Evolutionary conservation across 2,329 filamentous ascomycete genomes (phyloP).

Genomic region (Macrophomina pseudophaseolina): DNA sequence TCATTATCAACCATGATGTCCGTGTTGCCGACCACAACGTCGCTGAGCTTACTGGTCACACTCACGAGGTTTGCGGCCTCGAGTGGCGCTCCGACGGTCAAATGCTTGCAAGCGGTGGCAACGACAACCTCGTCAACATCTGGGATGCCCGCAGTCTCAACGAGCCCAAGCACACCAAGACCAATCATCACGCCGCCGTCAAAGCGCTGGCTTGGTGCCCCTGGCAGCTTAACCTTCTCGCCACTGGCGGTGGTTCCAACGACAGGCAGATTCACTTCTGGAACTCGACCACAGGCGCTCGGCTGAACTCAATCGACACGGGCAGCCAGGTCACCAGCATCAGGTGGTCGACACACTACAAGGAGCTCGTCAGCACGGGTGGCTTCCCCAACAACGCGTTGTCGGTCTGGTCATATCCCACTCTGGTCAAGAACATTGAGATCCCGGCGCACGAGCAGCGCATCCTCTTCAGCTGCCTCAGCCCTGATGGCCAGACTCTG

Average conservation of each 20-base stretch:
- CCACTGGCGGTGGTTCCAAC: slow-evolving; percentile 93
- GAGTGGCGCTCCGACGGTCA: slow-evolving; percentile 97
- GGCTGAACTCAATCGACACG: slow-evolving; percentile 98
- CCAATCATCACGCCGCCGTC: slow-evolving; percentile 98
- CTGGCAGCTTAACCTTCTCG: slow-evolving; percentile 96
- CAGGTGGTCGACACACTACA: slow-evolving; percentile 95
- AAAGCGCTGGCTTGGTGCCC: slow-evolving; percentile 99
- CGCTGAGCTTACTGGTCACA: slow-evolving; percentile 95
- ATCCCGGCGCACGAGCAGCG: slow-evolving; percentile 97
- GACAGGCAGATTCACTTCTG: slow-evolving; percentile 99
- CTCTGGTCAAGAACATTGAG: slow-evolving; percentile 94
- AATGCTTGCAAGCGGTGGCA: slow-evolving; percentile 95
- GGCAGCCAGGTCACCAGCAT: slow-evolving; percentile 96
- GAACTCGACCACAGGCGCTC: slow-evolving; percentile 97
- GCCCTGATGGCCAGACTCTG: slow-evolving; percentile 96
- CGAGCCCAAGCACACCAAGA: slow-evolving; percentile 98
- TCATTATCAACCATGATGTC: slow-evolving; percentile 98
- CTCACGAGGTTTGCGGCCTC: slow-evolving; percentile 95
- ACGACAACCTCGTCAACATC: slow-evolving; percentile 98
- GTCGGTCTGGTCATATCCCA: slow-evolving; percentile 99
- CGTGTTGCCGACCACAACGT: slow-evolving; percentile 98
- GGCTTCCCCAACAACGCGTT: slow-evolving; percentile 99
- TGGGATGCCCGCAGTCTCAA: slow-evolving; percentile 95
- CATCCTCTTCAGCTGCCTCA: slow-evolving; percentile 94
- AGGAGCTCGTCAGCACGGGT: slow-evolving; percentile 95